A percentile compares a stretch with the other conserved stretches of the same genome.
Evolutionary conservation across 192 early-diverging fungal genomes (phyloP).

Genomic region (Linnemannia zychae): DNA sequence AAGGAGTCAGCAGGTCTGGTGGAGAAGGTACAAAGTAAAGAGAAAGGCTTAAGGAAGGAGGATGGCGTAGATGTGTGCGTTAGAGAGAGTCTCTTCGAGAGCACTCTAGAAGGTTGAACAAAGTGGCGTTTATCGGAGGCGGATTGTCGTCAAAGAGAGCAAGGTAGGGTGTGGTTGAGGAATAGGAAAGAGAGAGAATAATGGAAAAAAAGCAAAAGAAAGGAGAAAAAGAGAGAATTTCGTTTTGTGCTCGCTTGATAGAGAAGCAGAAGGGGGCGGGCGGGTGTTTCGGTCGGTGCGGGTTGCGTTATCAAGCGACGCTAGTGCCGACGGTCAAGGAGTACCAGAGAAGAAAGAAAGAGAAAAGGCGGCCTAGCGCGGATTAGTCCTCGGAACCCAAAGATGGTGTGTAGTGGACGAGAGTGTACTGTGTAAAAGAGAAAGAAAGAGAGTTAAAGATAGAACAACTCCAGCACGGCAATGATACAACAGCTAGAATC

Average conservation of each 20-base stretch:
- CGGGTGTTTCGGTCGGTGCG: not conserved
- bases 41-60: not conserved
- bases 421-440: not conserved
- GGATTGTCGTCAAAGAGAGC: not conserved
- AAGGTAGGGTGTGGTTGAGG: not conserved
- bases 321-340: not conserved
- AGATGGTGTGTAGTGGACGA: not conserved
- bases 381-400: slow-evolving; percentile 4
- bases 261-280: not conserved
- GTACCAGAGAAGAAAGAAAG: not conserved
- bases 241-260: not conserved
- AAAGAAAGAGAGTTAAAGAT: not conserved
- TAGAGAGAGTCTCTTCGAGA: not conserved
- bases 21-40: not conserved
- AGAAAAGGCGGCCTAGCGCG: slow-evolving; percentile 14
- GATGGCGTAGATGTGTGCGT: not conserved
- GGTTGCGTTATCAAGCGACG: not conserved
- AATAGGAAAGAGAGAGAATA: not conserved
- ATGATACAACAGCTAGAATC: not conserved
- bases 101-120: not conserved
- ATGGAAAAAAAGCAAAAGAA: not conserved
- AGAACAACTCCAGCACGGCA: not conserved
- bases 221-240: not conserved
- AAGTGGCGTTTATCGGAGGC: not conserved
- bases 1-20: slow-evolving; percentile 1